These are phyloP conservation scores for Skeletonema marinoi DNA, from an alignment of 108 stramenopile genomes.

Conservation along the genomic window DNA sequence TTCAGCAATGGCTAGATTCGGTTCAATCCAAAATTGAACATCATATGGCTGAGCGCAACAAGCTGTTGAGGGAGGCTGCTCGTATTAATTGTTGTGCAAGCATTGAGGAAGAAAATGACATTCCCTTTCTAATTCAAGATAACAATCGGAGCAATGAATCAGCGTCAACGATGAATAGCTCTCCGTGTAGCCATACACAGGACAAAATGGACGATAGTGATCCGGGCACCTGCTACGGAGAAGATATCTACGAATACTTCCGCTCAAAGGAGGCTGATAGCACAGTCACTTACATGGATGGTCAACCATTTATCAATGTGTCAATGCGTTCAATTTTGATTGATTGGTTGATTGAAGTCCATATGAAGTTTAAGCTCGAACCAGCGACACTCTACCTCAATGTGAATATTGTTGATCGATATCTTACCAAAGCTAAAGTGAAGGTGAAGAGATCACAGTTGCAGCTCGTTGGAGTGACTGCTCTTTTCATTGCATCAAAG, in stretches of 20 bases:
- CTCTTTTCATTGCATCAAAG: slow-evolving; percentile 96
- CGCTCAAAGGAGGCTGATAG: slow-evolving; percentile 78
- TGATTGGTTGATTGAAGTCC: slow-evolving; percentile 87
- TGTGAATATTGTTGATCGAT: slow-evolving; percentile 95
- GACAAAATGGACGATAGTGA: slow-evolving; percentile 89
- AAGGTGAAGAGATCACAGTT: slow-evolving; percentile 79
- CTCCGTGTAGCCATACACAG: slow-evolving; percentile 1
- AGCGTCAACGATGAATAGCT: no score
- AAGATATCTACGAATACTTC: slow-evolving; percentile 95
- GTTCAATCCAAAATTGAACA: not conserved
- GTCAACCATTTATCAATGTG: slow-evolving; percentile 89
- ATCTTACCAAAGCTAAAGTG: slow-evolving; percentile 74
- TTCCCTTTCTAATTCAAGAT: slow-evolving; percentile 1
- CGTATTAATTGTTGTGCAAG: not conserved
- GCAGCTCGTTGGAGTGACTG: slow-evolving; percentile 98
- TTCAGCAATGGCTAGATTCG: not conserved
- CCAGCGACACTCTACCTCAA: slow-evolving; percentile 92
- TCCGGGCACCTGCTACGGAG: slow-evolving; percentile 91
- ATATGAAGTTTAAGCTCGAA: slow-evolving; percentile 91
- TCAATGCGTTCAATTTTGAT: slow-evolving; percentile 92
- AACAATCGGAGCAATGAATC: not conserved
- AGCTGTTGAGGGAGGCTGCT: not conserved
- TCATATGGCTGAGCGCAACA: not conserved
- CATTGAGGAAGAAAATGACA: not conserved
- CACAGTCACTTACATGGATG: slow-evolving; percentile 87